phyloP scores from a whole-genome alignment of 208 protist species.

The Acanthamoeba quina region DNA sequence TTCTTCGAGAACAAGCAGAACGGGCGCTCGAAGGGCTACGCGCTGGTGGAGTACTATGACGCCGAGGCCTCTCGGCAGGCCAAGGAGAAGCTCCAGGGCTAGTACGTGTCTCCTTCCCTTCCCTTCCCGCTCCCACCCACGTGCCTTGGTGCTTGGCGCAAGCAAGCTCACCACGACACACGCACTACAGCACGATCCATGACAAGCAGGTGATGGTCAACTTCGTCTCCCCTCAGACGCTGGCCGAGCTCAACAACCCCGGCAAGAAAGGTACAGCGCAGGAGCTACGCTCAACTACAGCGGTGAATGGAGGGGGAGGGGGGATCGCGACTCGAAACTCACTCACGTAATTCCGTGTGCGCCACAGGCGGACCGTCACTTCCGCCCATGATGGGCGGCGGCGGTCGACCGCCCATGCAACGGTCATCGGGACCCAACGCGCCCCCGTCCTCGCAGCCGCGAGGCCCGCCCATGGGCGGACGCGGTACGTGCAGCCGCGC shows the following conservation, averaged over 20 bases:
- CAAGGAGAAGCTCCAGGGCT: constrained; percentile 13
- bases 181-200: not conserved
- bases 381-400: not conserved
- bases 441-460: not conserved
- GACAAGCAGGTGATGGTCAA: constrained; percentile 4
- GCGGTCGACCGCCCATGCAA: not conserved
- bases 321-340: too few relatives aligned
- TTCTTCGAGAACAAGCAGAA: constrained; percentile 23
- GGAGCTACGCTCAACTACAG: too few relatives aligned
- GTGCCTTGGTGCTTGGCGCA: not conserved
- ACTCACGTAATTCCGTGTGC: too few relatives aligned
- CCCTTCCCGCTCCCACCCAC: not conserved
- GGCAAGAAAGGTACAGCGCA: not conserved
- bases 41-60: constrained; percentile 9
- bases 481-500: not conserved
- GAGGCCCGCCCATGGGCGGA: not conserved
- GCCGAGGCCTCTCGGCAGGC: not conserved
- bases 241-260: constrained; percentile 1
- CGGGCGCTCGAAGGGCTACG: constrained; percentile 5
- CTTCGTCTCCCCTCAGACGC: not conserved
- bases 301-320: too few relatives aligned
- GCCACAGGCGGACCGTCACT: not conserved
- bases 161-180: too few relatives aligned
- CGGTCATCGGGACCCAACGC: too few relatives aligned
- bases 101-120: not conserved